A percentile compares a stretch with the other conserved stretches of the same genome.
These are phyloP conservation scores for Fusarium brevicatenulatum DNA, from an alignment of 2,329 filamentous ascomycete species.

Conservation along the genomic window DNA sequence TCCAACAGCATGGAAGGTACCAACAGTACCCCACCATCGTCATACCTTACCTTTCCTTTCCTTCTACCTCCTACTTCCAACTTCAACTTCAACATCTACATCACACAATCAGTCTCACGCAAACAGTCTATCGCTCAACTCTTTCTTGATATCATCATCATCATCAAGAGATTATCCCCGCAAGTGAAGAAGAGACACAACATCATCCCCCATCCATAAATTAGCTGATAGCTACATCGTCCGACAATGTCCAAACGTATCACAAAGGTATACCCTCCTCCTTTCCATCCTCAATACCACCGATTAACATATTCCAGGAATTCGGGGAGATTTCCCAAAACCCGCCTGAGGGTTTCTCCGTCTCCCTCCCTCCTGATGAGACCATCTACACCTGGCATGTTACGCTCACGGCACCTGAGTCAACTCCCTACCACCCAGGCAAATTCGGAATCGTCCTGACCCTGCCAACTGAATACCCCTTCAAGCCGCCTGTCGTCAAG, in stretches of 20 bases:
- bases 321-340: constrained; percentile 60
- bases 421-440: constrained; percentile 69
- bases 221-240: background rate
- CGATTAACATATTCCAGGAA: constrained; percentile 55
- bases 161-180: background rate
- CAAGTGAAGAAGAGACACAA: background rate
- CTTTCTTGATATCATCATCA: background rate
- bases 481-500: constrained; percentile 83
- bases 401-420: constrained; percentile 56
- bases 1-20: background rate
- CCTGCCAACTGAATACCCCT: constrained; percentile 85
- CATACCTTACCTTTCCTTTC: constrained; percentile 28
- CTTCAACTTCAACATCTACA: background rate
- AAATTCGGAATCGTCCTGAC: constrained; percentile 77
- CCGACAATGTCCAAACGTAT: constrained; percentile 58
- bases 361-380: constrained; percentile 58
- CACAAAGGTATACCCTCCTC: constrained; percentile 50
- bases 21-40: constrained; percentile 34
- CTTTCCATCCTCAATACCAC: background rate
- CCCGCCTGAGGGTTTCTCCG: constrained; percentile 59
- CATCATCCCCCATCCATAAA: background rate
- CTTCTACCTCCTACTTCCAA: constrained; percentile 12
- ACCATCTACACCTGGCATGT: constrained; percentile 65
- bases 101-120: background rate
- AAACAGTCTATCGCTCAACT: background rate